Evolutionary conservation across 2,329 filamentous ascomycete species (phyloP).

Genomic region (Trichoderma simmonsii): DNA sequence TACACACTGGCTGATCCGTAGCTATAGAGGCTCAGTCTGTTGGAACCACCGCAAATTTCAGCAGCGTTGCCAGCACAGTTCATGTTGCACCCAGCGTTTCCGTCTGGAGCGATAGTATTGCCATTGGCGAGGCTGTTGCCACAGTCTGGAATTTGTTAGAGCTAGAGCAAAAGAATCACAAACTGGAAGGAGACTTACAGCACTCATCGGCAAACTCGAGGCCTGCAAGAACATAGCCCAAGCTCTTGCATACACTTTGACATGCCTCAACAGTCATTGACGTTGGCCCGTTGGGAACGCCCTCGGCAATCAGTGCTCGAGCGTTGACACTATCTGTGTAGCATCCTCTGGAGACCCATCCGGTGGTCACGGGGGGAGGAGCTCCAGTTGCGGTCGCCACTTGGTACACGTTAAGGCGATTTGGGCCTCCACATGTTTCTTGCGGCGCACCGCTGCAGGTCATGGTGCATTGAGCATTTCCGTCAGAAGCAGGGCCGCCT

Average conservation of each 20-base stretch:
- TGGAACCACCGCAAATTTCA: neutral
- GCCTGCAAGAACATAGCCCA: neutral
- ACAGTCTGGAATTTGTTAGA: neutral
- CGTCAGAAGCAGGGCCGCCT: neutral
- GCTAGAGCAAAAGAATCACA: neutral
- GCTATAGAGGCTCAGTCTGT: neutral
- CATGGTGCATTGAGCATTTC: slow-evolving; percentile 9
- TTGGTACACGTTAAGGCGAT: neutral
- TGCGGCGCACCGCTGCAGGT: neutral
- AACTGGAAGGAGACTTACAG: neutral
- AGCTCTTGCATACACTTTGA: neutral
- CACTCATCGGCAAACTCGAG: neutral
- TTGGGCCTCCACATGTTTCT: neutral
- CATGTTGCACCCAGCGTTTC: neutral
- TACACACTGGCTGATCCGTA: neutral
- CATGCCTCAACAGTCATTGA: slow-evolving; percentile 4
- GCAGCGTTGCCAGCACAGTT: neutral
- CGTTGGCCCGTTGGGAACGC: neutral
- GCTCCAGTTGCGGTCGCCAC: neutral
- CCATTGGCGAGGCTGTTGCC: slow-evolving; percentile 8
- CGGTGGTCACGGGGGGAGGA: neutral
- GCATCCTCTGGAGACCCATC: neutral
- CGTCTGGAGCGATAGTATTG: neutral
- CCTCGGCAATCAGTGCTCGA: neutral
- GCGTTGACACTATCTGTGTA: neutral